Evolutionary conservation across 257 asterid species (phyloP).

Genomic region (Fraxinus anomala): DNA sequence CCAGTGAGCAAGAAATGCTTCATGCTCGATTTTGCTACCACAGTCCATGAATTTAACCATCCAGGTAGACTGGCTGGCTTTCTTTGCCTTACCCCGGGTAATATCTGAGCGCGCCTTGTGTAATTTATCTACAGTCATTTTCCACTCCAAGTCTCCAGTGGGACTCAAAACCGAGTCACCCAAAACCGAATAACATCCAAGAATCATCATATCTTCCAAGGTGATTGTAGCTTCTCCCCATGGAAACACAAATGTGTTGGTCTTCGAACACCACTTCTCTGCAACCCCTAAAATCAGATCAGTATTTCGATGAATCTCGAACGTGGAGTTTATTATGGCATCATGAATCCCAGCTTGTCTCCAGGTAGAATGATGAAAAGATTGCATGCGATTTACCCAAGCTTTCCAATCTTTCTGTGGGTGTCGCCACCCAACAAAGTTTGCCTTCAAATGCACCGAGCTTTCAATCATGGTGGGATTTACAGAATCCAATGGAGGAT

Average conservation of each 20-base stretch:
- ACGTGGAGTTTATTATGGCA: not conserved
- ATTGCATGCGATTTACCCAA: constrained; percentile 15
- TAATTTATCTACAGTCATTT: not conserved
- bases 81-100: not conserved
- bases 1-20: constrained; percentile 38
- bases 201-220: constrained; percentile 17
- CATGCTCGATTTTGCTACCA: constrained; percentile 28
- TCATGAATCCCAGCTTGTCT: constrained; percentile 16
- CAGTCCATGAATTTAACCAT: constrained; percentile 15
- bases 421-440: not conserved
- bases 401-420: not conserved
- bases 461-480: not conserved
- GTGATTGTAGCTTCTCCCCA: constrained; percentile 31
- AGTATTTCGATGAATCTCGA: not conserved
- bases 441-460: not conserved
- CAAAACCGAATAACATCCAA: constrained; percentile 22
- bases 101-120: not conserved
- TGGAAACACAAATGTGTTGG: constrained; percentile 18
- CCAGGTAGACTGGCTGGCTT: constrained; percentile 14
- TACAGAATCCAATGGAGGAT: not conserved
- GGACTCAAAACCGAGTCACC: constrained; percentile 6
- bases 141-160: not conserved
- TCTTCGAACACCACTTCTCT: constrained; percentile 22
- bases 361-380: constrained; percentile 6
- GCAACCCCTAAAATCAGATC: constrained; percentile 16